Evolutionary conservation across 306 rosid genomes (phyloP), one percentile per base, ranked within the genome.

Genomic region (Purshia tridentata): DNA sequence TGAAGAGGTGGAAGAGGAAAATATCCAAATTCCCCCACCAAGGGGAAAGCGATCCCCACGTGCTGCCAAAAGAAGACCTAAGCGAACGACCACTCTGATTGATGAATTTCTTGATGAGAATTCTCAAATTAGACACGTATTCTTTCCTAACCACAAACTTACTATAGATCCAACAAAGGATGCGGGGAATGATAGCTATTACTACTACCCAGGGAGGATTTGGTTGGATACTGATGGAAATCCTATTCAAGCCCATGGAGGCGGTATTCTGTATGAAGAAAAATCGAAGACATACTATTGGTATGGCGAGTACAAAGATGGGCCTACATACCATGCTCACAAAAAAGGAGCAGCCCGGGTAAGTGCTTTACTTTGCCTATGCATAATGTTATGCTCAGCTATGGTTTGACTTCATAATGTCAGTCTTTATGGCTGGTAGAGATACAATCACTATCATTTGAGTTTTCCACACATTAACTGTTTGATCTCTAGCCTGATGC

Each of bases 211-310:
- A 4, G 99, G 96, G 77, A 84, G 96, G 81, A 84, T 90, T 77
- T 95, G 99, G 98, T 73, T 95, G 87, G 99, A 95, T 80, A 86
- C 96, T 4, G 93, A 95, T 53, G 93, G 96, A 51, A 86, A 88
- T 84, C 97, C 98, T 41, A 91, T 91, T 73, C 98, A 95, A 84
- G 98, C 98, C 58, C 99, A 91, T 78, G 99, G 99, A 79, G 99
- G 99, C 54, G 99, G 98, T 71, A 81, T 95, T 77, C 75, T 95
- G 11, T 86, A 77, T 69, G 96, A 91, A 78, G 79, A 85, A 78
- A 77, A 39, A 23, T 84, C 92, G n/a, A 84, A 76, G 84, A 88
- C 90, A 46, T 92, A 90, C 84, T 95, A 95, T 79, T 95, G 99
- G 99, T 95, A 95, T 58, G 99, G 99, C 65, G 99, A 95, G 83